phyloP scores from a whole-genome alignment of 2,329 filamentous ascomycete species.

The Cladosporium cucumerinum region DNA sequence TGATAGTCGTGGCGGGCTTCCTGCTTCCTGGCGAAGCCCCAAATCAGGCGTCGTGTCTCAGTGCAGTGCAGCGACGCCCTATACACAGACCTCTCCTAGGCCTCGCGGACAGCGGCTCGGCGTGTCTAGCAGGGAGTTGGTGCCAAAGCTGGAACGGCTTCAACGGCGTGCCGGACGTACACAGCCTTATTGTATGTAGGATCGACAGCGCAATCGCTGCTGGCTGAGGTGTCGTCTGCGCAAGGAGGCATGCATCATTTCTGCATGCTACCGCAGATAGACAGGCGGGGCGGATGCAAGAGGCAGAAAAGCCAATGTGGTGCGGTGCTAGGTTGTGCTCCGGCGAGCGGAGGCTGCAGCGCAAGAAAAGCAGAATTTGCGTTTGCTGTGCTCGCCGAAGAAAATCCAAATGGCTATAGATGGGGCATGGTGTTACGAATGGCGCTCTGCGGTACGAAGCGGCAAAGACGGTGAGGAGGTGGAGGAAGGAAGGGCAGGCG shows the following conservation, averaged over 20 bases:
- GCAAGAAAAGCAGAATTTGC: neutral
- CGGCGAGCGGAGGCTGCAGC: neutral
- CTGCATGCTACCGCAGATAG: conserved; percentile 9
- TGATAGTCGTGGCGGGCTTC: conserved; percentile 13
- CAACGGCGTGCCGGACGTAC: conserved; percentile 8
- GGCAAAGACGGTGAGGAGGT: conserved; percentile 3
- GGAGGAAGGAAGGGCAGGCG: neutral
- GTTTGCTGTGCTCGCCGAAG: conserved; percentile 15
- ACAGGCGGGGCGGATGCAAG: conserved; percentile 9
- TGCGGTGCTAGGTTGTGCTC: conserved; percentile 11
- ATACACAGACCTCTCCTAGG: conserved; percentile 14
- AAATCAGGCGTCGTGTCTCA: conserved; percentile 11
- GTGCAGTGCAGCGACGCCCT: conserved; percentile 9
- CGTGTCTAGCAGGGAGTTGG: conserved; percentile 8
- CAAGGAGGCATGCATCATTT: conserved; percentile 15
- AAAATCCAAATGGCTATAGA: conserved; percentile 3
- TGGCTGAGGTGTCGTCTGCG: conserved; percentile 3
- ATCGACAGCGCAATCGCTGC: conserved; percentile 13
- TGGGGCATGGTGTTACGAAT: conserved; percentile 9
- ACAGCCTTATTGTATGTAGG: conserved; percentile 5
- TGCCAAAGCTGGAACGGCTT: conserved; percentile 11
- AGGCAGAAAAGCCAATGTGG: conserved; percentile 8
- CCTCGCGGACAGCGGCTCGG: conserved; percentile 7
- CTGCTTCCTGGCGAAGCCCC: conserved; percentile 1
- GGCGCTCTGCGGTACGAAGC: conserved; percentile 14